phyloP scores from a whole-genome alignment of 768 basidiomycete genomes.

The Boletus sp. region DNA sequence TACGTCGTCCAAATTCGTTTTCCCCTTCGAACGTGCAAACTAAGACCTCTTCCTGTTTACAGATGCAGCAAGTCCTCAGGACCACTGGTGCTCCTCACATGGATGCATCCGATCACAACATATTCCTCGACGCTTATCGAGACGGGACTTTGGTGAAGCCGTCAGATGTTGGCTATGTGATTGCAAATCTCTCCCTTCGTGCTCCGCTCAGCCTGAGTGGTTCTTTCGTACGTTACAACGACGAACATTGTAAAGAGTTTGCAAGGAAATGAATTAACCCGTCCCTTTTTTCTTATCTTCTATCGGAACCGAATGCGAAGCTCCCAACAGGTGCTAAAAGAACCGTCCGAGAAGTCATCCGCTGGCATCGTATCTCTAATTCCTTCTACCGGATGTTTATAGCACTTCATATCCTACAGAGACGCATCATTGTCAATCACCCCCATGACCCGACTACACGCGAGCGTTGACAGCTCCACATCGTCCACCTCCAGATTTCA shows the following conservation, averaged over 20 bases:
- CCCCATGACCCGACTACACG: constrained; percentile 16
- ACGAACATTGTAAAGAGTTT: constrained; percentile 62
- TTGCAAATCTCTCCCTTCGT: constrained; percentile 69
- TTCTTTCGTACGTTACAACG: constrained; percentile 79
- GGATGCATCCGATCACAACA: constrained; percentile 50
- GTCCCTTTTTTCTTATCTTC: constrained; percentile 1
- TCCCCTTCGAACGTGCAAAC: background rate
- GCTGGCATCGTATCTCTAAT: background rate
- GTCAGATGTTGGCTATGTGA: constrained; percentile 72
- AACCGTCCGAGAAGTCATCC: constrained; percentile 16
- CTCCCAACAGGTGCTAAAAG: constrained; percentile 1
- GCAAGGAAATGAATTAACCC: constrained; percentile 30
- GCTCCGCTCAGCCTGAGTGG: constrained; percentile 68
- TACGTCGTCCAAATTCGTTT: constrained; percentile 35
- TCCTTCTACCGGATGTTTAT: background rate
- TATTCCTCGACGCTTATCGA: constrained; percentile 55
- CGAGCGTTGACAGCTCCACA: background rate
- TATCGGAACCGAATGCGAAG: constrained; percentile 20
- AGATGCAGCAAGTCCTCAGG: constrained; percentile 74
- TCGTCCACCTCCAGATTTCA: background rate
- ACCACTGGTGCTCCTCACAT: constrained; percentile 51
- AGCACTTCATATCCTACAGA: background rate
- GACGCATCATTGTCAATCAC: background rate
- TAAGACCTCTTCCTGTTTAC: constrained; percentile 3
- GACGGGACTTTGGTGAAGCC: constrained; percentile 75